Base-by-base conservation (phyloP, 208 protist species). In the Trypanosoma brucei region DNA sequence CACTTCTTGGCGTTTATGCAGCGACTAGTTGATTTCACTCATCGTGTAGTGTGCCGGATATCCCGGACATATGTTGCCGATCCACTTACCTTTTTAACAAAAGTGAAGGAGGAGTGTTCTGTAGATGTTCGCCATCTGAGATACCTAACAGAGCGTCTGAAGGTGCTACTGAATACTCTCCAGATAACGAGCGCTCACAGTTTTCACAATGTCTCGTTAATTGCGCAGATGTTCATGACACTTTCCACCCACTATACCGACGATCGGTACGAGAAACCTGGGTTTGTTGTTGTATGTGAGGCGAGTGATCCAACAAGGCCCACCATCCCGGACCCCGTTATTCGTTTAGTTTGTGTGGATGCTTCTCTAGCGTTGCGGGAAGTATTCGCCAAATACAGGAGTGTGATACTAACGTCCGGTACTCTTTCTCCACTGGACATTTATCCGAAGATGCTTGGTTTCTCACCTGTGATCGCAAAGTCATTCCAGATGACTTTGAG, bases 381-480 rank as follows among this genome's bases (percentile, higher is more conserved):
- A 40, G 88, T 97, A 3, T 98, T 99, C 59, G 75, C 90, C 45
- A 84, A 84, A 46, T 99, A 98, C 79, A 75, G 82, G 65, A 96
- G 78, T 55, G 97, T 99, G 9, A 86, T 99, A 13, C 93, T 99
- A 46, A 99, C 98, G 7, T 97, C 90, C n/a, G 96, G 97, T 55
- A 99, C 97, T 13, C 75, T 97, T 14, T 99, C 97, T 0, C 98
- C 98, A 40, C 75, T 99, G n/a, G 96, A 99, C 58, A 98, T 99
- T 65, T 99, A 99, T 79, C 94, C 97, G 0, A 98, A 98, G 63
- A 97, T 99, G 30, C 76, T 99, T 11, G 92, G 97, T 37, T 99
- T 99, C 75, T 70, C 75, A 54, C 96, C 98, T 1, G 68, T 88
- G 3, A 76, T 98, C 8, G 84, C 83, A 13, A 92, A 97, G 65